phyloP scores from a whole-genome alignment of 163 green algal species.

The Scenedesmus sp. region DNA sequence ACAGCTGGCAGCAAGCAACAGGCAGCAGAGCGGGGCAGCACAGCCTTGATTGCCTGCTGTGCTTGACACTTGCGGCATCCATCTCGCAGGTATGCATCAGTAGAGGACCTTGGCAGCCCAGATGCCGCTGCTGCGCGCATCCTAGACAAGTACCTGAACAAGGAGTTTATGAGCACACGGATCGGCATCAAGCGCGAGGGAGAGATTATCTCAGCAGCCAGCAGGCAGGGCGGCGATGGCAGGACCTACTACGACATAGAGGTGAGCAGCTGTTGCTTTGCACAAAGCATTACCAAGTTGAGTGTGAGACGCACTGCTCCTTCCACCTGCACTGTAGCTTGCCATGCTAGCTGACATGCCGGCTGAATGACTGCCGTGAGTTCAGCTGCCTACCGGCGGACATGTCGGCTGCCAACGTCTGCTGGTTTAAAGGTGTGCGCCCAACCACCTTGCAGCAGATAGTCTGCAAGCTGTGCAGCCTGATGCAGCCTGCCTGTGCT shows the following conservation, averaged over 20 bases:
- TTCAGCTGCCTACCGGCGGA: too few relatives aligned
- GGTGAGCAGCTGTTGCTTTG: constrained; percentile 38
- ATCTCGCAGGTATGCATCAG: constrained; percentile 64
- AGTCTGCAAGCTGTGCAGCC: too few relatives aligned
- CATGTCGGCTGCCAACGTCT: too few relatives aligned
- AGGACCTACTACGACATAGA: constrained; percentile 91
- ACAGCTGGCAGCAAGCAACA: not conserved
- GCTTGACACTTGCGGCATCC: not conserved
- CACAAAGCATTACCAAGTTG: not conserved
- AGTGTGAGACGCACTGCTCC: too few relatives aligned
- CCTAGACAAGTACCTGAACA: constrained; percentile 85
- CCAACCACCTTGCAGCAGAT: too few relatives aligned
- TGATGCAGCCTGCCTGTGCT: too few relatives aligned
- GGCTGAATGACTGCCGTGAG: too few relatives aligned
- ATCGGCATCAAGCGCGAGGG: constrained; percentile 88
- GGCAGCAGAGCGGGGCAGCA: not conserved
- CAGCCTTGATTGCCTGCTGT: not conserved
- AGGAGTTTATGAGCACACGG: constrained; percentile 97
- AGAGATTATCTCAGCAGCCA: constrained; percentile 71
- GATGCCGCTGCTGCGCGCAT: constrained; percentile 78
- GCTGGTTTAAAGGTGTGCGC: too few relatives aligned
- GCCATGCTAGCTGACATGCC: too few relatives aligned
- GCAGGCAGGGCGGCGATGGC: constrained; percentile 67
- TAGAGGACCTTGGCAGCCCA: constrained; percentile 87
- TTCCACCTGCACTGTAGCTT: too few relatives aligned